Base-by-base conservation (phyloP, 2,329 filamentous ascomycete species). In the Aspergillus floridensis region DNA sequence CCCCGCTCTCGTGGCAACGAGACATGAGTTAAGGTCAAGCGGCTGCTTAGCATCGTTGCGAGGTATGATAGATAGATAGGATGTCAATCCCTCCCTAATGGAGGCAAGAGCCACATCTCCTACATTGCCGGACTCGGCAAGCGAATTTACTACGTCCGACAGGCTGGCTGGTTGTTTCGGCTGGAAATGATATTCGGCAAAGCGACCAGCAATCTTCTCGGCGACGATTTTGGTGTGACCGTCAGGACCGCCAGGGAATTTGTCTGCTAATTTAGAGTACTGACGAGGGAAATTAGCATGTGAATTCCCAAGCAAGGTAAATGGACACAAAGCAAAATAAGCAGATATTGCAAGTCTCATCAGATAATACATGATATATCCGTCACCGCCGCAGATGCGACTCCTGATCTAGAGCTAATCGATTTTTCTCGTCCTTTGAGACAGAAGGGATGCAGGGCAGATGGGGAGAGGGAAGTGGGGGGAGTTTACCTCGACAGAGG, bases 391-490 rank as follows among this genome's bases (percentile, higher is more conserved):
- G 80, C 81, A 76, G 64, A 69, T 72, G 82, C 79, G 84, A 82
- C 87, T 91, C 83, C 82, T 88, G 88, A 90, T 91, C 89, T 91
- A 91, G 89, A 92, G 89, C 89, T 91, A 91, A 89, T 77, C 70
- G 73, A 69, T 70, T 70, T 78, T 75, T 79, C 74, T 83, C 81
- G 75, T 82, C 80, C 81, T 78, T 63, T 70, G 72, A 76, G 70
- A 73, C 67, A 63, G 52, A 48, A 53, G 57, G 54, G 48, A 53
- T 35, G 35, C 49, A 24, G 10, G 48, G 29, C 16, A 56, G 35
- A 35, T 24, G 59, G n/a, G 26, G 50, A 49, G 56, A n/a, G 41
- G 58, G 52, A 49, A 47, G 16, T 44, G 11, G 14, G 44, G 44
- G 49, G 22, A 60, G 66, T 65, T 65, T 76, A 79, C 77, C 76